Base-by-base conservation (phyloP, 768 basidiomycete genomes). In the Pisolithus albus region DNA sequence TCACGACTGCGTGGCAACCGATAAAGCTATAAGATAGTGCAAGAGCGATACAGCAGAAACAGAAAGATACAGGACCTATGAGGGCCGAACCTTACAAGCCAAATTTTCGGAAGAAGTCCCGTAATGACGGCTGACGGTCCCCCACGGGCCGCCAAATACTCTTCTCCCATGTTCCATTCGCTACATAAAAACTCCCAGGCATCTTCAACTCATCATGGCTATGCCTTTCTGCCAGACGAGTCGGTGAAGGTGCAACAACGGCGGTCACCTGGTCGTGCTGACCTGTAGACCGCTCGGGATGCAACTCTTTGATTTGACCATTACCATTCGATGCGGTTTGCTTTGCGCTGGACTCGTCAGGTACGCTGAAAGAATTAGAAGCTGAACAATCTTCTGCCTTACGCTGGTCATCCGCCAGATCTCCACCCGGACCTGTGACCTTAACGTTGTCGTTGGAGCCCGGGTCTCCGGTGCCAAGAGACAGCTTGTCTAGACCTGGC, bases 121-220 rank as follows among this genome's bases (percentile, higher is more conserved):
- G 43, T 66, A 62, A 68, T 23, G 28, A 56, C 36, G 26, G 55
- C 28, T 55, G 54, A 30, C 36, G 46, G 3, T 24, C 49, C 10
- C 32, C 7, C 37, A 50, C 34, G 8, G 15, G 52, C 15, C 52
- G 52, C 50, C 39, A 43, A 15, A 32, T 3, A 45, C 6, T 37
- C 45, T 21, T 43, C 18, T 26, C 38, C 49, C 56, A 55, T 15
- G 58, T 56, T 15, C 7, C 41, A 34, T 44, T 42, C 24, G 62
- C 52, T 7, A 64, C 38, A 52, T 74, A 69, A 54, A 81, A 80
- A 28, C 77, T 76, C 9, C 82, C 81, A 2, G 81, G 82, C 65
- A 83, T 81, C 49, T 47, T 59, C 50, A 70, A 55, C 34, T 71
- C 69, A 19, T 63, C 51, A 24, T 72, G 69, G 24, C 67, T 61